Conservation (phyloP, 148 eudicot species). For the Rheum nobile region DNA sequence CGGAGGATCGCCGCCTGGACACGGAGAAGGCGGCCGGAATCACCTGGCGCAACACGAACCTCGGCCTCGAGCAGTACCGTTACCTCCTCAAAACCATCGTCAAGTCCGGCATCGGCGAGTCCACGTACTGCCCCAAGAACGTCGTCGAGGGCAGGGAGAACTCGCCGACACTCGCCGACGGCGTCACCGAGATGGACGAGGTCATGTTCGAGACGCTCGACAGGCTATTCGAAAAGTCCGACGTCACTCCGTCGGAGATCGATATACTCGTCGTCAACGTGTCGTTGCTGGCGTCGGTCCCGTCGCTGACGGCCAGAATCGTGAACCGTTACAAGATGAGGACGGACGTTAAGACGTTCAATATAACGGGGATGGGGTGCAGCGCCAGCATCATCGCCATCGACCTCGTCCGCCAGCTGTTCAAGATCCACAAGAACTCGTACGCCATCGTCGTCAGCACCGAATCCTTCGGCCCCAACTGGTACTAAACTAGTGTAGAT, state of each 20-base stretch:
- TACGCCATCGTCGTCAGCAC: constrained; percentile 56
- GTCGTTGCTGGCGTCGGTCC: constrained; percentile 39
- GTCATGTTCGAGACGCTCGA: constrained; percentile 39
- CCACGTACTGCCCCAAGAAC: constrained; percentile 44
- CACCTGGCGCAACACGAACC: constrained; percentile 29
- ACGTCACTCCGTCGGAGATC: constrained; percentile 36
- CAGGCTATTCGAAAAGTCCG: constrained; percentile 30
- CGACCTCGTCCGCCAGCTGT: constrained; percentile 46
- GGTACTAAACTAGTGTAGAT: constrained; percentile 26
- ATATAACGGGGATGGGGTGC: constrained; percentile 80
- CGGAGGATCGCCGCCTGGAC: constrained; percentile 36
- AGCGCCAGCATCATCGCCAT: constrained; percentile 71
- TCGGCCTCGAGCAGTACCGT: constrained; percentile 35
- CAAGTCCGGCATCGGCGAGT: constrained; percentile 61
- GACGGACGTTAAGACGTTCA: constrained; percentile 38
- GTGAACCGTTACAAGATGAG: constrained; percentile 69
- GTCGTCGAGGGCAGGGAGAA: constrained; percentile 37
- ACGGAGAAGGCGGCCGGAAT: constrained; percentile 29
- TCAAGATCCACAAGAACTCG: constrained; percentile 33
- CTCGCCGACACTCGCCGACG: constrained; percentile 24
- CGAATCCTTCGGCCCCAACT: constrained; percentile 59
- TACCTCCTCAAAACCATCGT: constrained; percentile 48
- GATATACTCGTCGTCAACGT: constrained; percentile 75
- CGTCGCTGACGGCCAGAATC: constrained; percentile 58
- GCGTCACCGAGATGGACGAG: constrained; percentile 42